Evolutionary conservation across 495 filamentous ascomycete genomes (phyloP).

Genomic region (Glutinoglossum americanum): DNA sequence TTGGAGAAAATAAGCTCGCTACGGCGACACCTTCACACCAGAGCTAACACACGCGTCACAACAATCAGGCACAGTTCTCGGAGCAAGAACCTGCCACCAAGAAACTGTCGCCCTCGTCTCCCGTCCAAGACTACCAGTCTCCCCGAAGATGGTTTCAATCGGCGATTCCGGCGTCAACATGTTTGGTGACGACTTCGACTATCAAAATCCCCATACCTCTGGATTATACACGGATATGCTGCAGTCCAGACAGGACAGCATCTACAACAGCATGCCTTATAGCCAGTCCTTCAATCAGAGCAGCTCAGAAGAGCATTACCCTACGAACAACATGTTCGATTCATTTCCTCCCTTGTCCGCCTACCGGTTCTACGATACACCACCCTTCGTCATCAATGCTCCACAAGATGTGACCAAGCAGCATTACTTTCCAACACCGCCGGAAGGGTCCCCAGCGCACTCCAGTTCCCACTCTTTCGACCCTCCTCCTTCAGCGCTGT

Average conservation of each 20-base stretch:
- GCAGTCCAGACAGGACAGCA: neutral
- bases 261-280: neutral
- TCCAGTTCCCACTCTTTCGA: constrained; percentile 18
- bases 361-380: neutral
- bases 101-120: too few species aligned
- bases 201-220: neutral
- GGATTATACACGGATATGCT: neutral
- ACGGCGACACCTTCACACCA: neutral
- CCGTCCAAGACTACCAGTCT: too few species aligned
- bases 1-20: neutral
- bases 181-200: neutral
- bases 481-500: constrained; percentile 21
- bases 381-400: neutral
- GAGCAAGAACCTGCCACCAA: neutral
- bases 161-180: neutral
- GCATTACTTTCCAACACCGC: neutral
- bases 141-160: neutral
- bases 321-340: too few species aligned
- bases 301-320: neutral
- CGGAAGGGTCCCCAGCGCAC: neutral
- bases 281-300: neutral
- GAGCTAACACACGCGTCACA: neutral
- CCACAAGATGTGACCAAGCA: neutral
- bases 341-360: neutral
- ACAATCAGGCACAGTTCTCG: neutral